A percentile compares a stretch with the other conserved stretches of the same genome.
Conservation (phyloP, 2,329 filamentous ascomycete genomes). For the Dendrostoma leiphaemia region DNA sequence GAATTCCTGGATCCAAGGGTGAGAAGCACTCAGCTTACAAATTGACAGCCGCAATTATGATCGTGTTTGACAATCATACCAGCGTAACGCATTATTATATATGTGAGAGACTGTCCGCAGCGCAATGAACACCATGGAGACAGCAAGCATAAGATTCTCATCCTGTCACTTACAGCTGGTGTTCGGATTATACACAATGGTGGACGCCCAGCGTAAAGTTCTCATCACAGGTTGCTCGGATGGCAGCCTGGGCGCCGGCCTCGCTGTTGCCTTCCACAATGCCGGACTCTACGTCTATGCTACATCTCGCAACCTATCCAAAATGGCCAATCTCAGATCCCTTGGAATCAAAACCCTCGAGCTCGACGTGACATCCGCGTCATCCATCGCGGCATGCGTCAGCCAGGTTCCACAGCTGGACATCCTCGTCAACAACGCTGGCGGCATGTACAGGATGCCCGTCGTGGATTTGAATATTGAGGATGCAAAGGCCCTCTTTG, state of each 20-base stretch:
- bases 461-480: conserved; percentile 21
- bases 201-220: conserved; percentile 18
- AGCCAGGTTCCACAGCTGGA: conserved; percentile 1
- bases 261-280: conserved; percentile 36
- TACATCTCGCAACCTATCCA: conserved; percentile 34
- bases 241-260: conserved; percentile 38
- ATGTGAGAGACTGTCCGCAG: no score
- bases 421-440: conserved; percentile 11
- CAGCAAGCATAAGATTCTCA: no score
- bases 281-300: conserved; percentile 39
- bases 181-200: not conserved
- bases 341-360: conserved; percentile 35
- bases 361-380: conserved; percentile 37
- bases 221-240: conserved; percentile 38
- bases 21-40: not conserved
- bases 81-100: no score
- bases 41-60: not conserved
- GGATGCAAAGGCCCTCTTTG: conserved; percentile 19
- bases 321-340: conserved; percentile 29
- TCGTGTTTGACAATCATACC: no score
- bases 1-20: no score
- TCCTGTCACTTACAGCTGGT: not conserved
- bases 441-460: conserved; percentile 23
- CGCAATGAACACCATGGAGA: no score
- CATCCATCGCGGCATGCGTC: conserved; percentile 32